Conservation (phyloP, 345 rosid genomes). For the Cardamine resedifolia region DNA sequence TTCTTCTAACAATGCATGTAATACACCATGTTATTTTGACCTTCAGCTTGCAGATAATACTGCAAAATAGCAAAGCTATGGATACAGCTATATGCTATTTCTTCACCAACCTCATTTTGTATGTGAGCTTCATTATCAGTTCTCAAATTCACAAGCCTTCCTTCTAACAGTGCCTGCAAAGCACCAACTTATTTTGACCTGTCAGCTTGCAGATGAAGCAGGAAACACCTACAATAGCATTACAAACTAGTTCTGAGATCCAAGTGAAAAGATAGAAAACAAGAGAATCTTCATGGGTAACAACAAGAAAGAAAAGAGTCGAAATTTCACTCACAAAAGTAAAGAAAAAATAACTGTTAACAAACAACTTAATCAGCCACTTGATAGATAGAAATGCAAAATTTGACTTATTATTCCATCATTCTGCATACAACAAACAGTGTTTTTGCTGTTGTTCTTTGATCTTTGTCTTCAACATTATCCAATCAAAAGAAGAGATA, state of each 20-base stretch:
- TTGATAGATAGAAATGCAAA: not conserved
- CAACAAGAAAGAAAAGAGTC: not conserved
- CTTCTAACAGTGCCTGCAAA: conserved; percentile 32
- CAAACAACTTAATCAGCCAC: not conserved
- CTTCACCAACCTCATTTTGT: too few relatives aligned
- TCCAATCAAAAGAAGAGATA: conserved; percentile 16
- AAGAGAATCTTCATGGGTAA: conserved; percentile 10
- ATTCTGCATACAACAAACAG: conserved; percentile 19
- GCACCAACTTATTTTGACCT: conserved; percentile 3
- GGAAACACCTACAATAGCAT: conserved; percentile 42
- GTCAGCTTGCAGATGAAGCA: conserved; percentile 17
- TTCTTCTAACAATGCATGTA: conserved; percentile 32
- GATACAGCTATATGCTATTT: not conserved
- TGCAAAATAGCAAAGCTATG: not conserved
- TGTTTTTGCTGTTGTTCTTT: conserved; percentile 17
- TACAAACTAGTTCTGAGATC: conserved; percentile 12
- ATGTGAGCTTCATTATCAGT: too few relatives aligned
- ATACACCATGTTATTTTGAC: conserved; percentile 12
- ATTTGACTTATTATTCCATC: conserved; percentile 21
- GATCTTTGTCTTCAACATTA: conserved; percentile 31
- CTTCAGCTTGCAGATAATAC: conserved; percentile 7
- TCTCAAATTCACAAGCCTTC: conserved; percentile 24
- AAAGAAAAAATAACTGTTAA: not conserved
- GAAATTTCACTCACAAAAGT: not conserved
- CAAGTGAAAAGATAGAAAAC: conserved; percentile 1